Conservation (phyloP, 306 rosid species). For the Pterocarpus santalinus region DNA sequence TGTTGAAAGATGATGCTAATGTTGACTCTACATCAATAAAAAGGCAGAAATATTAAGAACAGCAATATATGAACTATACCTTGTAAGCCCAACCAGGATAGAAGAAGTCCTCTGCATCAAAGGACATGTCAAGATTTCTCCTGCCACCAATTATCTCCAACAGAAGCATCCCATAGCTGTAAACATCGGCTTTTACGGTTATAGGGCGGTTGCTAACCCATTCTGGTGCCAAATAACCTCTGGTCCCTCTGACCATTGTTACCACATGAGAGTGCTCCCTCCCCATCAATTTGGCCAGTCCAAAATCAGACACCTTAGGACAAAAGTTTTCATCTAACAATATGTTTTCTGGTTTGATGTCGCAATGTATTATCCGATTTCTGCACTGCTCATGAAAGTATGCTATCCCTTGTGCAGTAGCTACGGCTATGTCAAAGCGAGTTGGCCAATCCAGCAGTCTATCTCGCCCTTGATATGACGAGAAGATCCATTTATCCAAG, state of each 20-base stretch:
- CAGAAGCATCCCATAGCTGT: constrained; percentile 96
- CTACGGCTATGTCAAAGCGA: constrained; percentile 74
- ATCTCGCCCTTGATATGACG: constrained; percentile 57
- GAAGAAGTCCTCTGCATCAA: constrained; percentile 83
- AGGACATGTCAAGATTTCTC: constrained; percentile 93
- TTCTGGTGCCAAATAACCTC: constrained; percentile 98
- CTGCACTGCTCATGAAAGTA: constrained; percentile 96
- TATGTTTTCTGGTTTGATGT: constrained; percentile 93
- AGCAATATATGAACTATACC: constrained; percentile 55
- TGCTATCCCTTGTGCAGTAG: constrained; percentile 90
- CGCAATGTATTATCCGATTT: constrained; percentile 88
- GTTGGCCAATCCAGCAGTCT: constrained; percentile 79
- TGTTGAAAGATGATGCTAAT: too few relatives aligned
- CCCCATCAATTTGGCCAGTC: constrained; percentile 93
- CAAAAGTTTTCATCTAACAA: constrained; percentile 82
- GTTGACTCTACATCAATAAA: constrained; percentile 3
- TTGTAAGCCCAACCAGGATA: constrained; percentile 96
- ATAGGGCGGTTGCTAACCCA: constrained; percentile 97
- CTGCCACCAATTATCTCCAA: constrained; percentile 95
- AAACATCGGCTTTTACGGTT: constrained; percentile 95
- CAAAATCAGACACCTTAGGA: constrained; percentile 96
- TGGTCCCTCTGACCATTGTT: constrained; percentile 95
- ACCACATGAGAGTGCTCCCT: constrained; percentile 96
- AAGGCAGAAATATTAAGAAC: neutral
- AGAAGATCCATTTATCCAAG: constrained; percentile 91